Percentiles rank a stretch among this genome's conserved stretches.
These are phyloP conservation scores for Chaetomiaceae sp. DNA, from an alignment of 2,329 filamentous ascomycete genomes.

Conservation along the genomic window DNA sequence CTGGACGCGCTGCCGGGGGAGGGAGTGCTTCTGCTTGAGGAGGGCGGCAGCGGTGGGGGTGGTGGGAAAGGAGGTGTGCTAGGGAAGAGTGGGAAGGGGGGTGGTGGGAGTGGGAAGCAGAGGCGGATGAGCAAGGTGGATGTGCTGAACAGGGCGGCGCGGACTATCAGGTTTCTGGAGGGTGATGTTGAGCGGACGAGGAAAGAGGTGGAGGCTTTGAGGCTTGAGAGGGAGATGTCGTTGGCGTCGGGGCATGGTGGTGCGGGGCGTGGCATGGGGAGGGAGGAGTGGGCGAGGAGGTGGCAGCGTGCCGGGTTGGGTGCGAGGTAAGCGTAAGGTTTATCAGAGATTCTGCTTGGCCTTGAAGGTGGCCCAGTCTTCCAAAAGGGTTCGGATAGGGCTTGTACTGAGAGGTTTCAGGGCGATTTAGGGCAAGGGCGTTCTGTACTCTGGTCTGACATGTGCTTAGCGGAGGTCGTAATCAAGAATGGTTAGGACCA, in stretches of 20 bases:
- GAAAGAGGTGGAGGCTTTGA: slow-evolving; percentile 11
- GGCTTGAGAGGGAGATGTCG: not conserved
- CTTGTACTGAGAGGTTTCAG: too few species aligned
- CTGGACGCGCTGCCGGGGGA: slow-evolving; percentile 13
- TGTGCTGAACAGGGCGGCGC: slow-evolving; percentile 15
- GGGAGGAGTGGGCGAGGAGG: not conserved
- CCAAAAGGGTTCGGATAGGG: too few species aligned
- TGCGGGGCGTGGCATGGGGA: not conserved
- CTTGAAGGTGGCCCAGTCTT: too few species aligned
- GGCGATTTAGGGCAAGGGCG: too few species aligned
- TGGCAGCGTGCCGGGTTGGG: not conserved
- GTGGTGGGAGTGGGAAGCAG: not conserved
- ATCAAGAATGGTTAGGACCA: too few species aligned
- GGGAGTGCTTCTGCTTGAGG: not conserved
- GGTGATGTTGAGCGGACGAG: not conserved
- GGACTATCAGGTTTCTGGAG: slow-evolving; percentile 11
- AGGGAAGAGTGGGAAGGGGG: not conserved
- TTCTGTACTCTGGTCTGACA: too few species aligned
- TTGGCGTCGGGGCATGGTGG: not conserved
- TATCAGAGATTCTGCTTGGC: too few species aligned
- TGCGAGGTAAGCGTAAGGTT: too few species aligned
- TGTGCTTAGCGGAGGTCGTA: too few species aligned
- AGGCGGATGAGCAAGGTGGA: slow-evolving; percentile 21
- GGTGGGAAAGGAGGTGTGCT: not conserved
- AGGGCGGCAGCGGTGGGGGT: not conserved